Percentiles rank a stretch among this genome's conserved stretches.
Evolutionary conservation across 2,329 filamentous ascomycete species (phyloP).

Genomic region (Penicillium thymicola): DNA sequence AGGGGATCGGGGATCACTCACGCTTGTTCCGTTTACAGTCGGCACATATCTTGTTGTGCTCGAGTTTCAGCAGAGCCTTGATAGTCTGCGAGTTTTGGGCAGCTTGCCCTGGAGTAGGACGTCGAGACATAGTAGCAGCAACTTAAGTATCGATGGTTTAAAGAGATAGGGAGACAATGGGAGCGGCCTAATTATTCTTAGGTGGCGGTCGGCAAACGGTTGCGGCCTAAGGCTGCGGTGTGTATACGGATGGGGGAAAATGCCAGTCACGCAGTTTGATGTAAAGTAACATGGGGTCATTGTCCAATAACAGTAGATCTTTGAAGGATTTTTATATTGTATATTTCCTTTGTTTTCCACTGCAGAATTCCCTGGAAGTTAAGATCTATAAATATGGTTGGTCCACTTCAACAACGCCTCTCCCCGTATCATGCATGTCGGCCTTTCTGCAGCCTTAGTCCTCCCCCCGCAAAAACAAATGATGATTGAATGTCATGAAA

Average conservation of each 20-base stretch:
- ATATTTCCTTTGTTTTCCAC: background rate
- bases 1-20: slow-evolving; percentile 46
- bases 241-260: slow-evolving; percentile 19
- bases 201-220: slow-evolving; percentile 29
- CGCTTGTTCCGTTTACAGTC: slow-evolving; percentile 99
- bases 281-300: slow-evolving; percentile 1
- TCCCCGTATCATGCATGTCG: slow-evolving; percentile 2
- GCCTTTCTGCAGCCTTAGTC: slow-evolving; percentile 3
- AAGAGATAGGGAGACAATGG: slow-evolving; percentile 19
- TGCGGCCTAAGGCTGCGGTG: slow-evolving; percentile 26
- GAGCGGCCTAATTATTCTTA: slow-evolving; percentile 23
- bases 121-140: slow-evolving; percentile 37
- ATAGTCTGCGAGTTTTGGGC: slow-evolving; percentile 92
- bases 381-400: background rate
- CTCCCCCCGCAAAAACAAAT: slow-evolving; percentile 1
- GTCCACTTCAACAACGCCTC: slow-evolving; percentile 5
- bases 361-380: background rate
- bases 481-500: background rate
- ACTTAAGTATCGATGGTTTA: slow-evolving; percentile 11
- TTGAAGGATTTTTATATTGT: background rate
- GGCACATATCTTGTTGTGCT: slow-evolving; percentile 92
- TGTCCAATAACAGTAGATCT: background rate
- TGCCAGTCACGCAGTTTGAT: slow-evolving; percentile 24
- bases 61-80: slow-evolving; percentile 90
- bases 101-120: slow-evolving; percentile 75